These are phyloP conservation scores for Mucor indicus DNA, from an alignment of 371 early-diverging fungal genomes.

Conservation along the genomic window DNA sequence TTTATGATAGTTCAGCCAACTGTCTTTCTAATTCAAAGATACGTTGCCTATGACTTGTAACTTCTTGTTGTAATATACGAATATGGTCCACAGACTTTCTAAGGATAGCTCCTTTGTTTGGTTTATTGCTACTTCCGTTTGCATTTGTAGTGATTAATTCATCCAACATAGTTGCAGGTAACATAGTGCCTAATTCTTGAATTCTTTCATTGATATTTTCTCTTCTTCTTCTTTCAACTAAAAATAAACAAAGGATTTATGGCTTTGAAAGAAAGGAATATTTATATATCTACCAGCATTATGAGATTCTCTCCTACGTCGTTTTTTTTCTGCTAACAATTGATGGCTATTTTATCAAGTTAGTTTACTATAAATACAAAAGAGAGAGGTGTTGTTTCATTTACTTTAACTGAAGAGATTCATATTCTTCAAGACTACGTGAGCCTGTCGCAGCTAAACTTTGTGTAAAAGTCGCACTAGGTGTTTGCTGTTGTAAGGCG, in stretches of 20 bases:
- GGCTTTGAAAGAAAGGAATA: background rate
- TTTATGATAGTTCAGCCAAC: constrained; percentile 7
- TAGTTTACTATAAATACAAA: background rate
- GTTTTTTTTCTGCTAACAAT: constrained; percentile 72
- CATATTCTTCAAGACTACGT: constrained; percentile 37
- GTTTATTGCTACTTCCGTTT: constrained; percentile 52
- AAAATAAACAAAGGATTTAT: background rate
- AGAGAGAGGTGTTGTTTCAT: constrained; percentile 1
- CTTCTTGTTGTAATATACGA: constrained; percentile 62
- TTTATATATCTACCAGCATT: constrained; percentile 68
- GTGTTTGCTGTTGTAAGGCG: constrained; percentile 11
- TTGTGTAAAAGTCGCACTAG: background rate
- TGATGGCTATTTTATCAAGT: constrained; percentile 28
- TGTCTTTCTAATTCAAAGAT: constrained; percentile 69
- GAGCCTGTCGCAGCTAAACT: constrained; percentile 6
- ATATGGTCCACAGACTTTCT: constrained; percentile 92
- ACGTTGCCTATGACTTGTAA: constrained; percentile 55
- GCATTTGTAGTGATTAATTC: constrained; percentile 31
- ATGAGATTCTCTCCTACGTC: constrained; percentile 92
- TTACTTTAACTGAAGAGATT: constrained; percentile 46
- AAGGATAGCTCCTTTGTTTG: constrained; percentile 84
- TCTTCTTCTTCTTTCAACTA: constrained; percentile 91
- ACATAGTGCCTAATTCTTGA: constrained; percentile 83
- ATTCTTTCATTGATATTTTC: constrained; percentile 98
- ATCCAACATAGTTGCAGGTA: constrained; percentile 75